Conservation (phyloP, 2,329 filamentous ascomycete genomes). For the Pseudocercospora crystallina region DNA sequence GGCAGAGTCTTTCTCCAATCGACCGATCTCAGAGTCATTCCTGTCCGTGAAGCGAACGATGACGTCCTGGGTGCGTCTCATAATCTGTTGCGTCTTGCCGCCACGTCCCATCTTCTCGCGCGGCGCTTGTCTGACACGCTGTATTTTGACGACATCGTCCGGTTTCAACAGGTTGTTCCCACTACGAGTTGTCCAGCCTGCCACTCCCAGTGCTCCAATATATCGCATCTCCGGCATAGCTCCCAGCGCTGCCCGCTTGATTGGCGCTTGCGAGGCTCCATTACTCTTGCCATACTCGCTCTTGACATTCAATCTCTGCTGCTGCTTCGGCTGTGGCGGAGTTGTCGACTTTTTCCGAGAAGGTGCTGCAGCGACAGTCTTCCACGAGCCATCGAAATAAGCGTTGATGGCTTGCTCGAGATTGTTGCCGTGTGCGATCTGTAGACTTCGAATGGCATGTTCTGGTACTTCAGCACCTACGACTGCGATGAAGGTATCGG, state of each 20-base stretch:
- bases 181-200: conserved; percentile 87
- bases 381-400: conserved; percentile 65
- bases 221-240: conserved; percentile 66
- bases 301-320: conserved; percentile 12
- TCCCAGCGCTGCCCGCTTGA: conserved; percentile 22
- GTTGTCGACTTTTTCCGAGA: conserved; percentile 20
- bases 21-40: conserved; percentile 77
- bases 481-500: conserved; percentile 56
- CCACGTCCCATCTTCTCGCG: conserved; percentile 44
- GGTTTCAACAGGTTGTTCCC: conserved; percentile 73
- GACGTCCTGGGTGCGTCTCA: conserved; percentile 72
- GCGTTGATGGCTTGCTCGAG: conserved; percentile 64
- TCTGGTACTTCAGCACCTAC: conserved; percentile 53
- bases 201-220: conserved; percentile 86
- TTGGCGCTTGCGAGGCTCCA: conserved; percentile 6
- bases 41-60: conserved; percentile 87
- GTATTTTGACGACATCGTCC: conserved; percentile 80
- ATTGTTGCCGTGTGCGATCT: conserved; percentile 52
- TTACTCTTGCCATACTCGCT: conserved; percentile 7
- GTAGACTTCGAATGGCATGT: conserved; percentile 49
- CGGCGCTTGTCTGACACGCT: conserved; percentile 74
- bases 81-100: conserved; percentile 47
- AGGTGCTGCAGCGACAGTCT: conserved; percentile 29
- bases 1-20: conserved; percentile 81
- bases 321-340: conserved; percentile 12